Evolutionary conservation across 495 filamentous ascomycete species (phyloP).

Genomic region (Thermochaetoides thermophila): DNA sequence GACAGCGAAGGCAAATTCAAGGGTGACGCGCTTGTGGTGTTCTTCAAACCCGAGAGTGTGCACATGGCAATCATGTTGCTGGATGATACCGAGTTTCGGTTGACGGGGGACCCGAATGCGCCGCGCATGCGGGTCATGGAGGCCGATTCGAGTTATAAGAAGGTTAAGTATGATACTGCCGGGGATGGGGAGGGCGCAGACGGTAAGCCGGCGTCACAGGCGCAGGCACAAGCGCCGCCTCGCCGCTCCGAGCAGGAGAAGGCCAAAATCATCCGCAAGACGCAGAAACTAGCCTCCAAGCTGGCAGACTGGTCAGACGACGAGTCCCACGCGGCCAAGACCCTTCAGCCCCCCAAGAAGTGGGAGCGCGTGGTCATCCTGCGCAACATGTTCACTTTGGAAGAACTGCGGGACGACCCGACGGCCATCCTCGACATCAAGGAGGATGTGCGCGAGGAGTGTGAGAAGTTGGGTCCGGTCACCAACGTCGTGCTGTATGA

Average conservation of each 20-base stretch:
- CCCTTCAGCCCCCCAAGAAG: constrained; percentile 19
- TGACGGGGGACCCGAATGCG: constrained; percentile 30
- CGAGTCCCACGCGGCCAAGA: constrained; percentile 23
- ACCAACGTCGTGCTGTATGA: constrained; percentile 88
- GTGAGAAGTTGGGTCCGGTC: constrained; percentile 70
- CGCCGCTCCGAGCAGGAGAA: constrained; percentile 41
- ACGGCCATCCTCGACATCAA: constrained; percentile 79
- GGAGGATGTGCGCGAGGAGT: constrained; percentile 84
- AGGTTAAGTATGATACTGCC: constrained; percentile 29
- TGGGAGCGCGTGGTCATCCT: constrained; percentile 75
- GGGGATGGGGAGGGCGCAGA: constrained; percentile 19
- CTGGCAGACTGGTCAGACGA: constrained; percentile 91
- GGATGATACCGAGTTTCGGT: constrained; percentile 75
- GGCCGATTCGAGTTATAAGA: constrained; percentile 85
- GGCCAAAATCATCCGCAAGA: constrained; percentile 76
- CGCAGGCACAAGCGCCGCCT: neutral
- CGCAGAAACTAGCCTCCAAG: constrained; percentile 76
- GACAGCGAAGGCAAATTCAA: constrained; percentile 75
- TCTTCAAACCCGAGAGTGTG: constrained; percentile 85
- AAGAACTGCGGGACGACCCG: constrained; percentile 75
- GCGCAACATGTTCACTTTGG: constrained; percentile 86
- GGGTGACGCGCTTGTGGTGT: constrained; percentile 84
- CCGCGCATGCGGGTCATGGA: constrained; percentile 67
- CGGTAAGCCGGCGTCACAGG: neutral
- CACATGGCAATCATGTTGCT: constrained; percentile 78